Percentiles rank a stretch among this genome's conserved stretches.
Evolutionary conservation across 2,329 filamentous ascomycete species (phyloP).

Genomic region (Dothideomycetes sp.): DNA sequence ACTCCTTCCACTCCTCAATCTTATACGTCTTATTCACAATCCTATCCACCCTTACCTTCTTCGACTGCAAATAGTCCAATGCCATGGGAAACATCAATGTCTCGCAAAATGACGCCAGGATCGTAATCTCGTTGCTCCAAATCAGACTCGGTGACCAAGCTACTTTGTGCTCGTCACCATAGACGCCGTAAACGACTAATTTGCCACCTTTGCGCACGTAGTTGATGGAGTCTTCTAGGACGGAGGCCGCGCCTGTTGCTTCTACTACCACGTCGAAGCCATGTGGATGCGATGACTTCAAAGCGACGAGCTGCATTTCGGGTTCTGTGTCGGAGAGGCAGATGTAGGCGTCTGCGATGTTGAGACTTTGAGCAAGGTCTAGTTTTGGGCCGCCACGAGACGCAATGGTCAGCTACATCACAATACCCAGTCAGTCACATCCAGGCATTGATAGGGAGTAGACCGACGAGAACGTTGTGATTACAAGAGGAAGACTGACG

Average conservation of each 20-base stretch:
- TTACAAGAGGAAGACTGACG: slow-evolving; percentile 49
- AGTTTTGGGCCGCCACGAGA: slow-evolving; percentile 49
- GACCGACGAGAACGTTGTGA: neutral
- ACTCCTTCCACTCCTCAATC: slow-evolving; percentile 62
- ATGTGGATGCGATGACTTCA: slow-evolving; percentile 56
- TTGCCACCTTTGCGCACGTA: slow-evolving; percentile 62
- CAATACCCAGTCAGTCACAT: neutral
- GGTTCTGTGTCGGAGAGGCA: slow-evolving; percentile 39
- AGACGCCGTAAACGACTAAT: slow-evolving; percentile 62
- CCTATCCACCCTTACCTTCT: slow-evolving; percentile 52
- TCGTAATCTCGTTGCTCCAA: slow-evolving; percentile 57
- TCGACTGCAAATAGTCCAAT: slow-evolving; percentile 38
- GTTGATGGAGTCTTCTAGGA: slow-evolving; percentile 60
- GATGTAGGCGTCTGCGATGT: slow-evolving; percentile 37
- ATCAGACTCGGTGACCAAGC: slow-evolving; percentile 63
- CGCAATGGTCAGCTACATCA: slow-evolving; percentile 12
- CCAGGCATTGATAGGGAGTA: neutral
- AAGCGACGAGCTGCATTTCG: slow-evolving; percentile 47
- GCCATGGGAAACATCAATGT: slow-evolving; percentile 33
- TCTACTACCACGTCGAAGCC: slow-evolving; percentile 66
- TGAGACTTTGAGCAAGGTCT: slow-evolving; percentile 47
- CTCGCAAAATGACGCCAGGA: slow-evolving; percentile 62
- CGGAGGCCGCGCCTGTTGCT: slow-evolving; percentile 57
- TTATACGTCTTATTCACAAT: slow-evolving; percentile 65
- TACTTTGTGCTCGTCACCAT: slow-evolving; percentile 50